phyloP scores from a whole-genome alignment of 306 rosid species.

The Ormosia emarginata region DNA sequence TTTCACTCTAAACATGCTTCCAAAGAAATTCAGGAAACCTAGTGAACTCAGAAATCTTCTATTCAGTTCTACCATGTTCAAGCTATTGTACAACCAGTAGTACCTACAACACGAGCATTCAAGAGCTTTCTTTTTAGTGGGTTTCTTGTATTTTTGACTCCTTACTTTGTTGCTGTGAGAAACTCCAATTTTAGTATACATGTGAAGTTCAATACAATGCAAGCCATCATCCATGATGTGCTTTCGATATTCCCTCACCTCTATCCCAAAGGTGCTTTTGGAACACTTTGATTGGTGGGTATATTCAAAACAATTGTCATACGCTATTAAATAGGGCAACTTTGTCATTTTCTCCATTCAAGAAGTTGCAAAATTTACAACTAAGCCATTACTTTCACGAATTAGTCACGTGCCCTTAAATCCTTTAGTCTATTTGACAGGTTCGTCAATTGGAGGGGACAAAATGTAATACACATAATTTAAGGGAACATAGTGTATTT shows the following conservation, averaged over 20 bases:
- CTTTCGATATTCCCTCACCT: conserved; percentile 85
- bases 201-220: conserved; percentile 97
- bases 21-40: conserved; percentile 33
- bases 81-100: conserved; percentile 57
- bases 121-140: conserved; percentile 91
- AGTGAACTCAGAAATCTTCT: conserved; percentile 28
- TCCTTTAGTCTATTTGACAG: too few relatives aligned
- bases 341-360: too few relatives aligned
- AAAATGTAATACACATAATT: too few relatives aligned
- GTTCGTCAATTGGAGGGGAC: too few relatives aligned
- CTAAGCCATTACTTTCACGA: too few relatives aligned
- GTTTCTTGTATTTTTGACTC: conserved; percentile 70
- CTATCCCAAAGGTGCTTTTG: conserved; percentile 49
- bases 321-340: too few relatives aligned
- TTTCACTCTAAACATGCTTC: conserved; percentile 25
- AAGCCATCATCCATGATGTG: conserved; percentile 91
- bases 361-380: too few relatives aligned
- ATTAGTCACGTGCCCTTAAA: too few relatives aligned
- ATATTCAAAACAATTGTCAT: too few relatives aligned
- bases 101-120: conserved; percentile 81
- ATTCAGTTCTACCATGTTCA: conserved; percentile 77
- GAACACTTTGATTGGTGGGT: too few relatives aligned
- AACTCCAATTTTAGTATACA: conserved; percentile 79
- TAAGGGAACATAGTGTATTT: too few relatives aligned
- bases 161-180: conserved; percentile 88